Evolutionary conservation across 2,329 filamentous ascomycete genomes (phyloP).

Genomic region (Aspergillus hortae): DNA sequence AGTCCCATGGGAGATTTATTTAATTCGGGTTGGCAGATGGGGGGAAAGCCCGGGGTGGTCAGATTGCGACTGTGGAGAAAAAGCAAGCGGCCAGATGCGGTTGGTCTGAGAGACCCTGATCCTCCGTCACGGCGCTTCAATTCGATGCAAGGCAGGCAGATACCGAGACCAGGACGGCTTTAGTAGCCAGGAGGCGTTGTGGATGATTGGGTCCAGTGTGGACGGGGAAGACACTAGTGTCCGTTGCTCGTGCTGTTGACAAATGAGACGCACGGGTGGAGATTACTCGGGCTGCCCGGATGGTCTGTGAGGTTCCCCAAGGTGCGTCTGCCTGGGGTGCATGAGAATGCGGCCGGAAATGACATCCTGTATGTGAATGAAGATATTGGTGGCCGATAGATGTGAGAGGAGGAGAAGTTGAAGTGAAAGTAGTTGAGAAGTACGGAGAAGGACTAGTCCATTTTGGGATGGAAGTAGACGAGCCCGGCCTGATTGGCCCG

Average conservation of each 20-base stretch:
- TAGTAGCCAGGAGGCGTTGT: background rate
- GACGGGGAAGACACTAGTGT: background rate
- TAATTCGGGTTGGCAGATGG: too few species aligned
- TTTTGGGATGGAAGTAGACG: background rate
- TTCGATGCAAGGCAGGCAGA: too few species aligned
- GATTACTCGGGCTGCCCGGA: background rate
- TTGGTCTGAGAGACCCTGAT: background rate
- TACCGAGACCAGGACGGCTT: too few species aligned
- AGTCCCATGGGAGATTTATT: background rate
- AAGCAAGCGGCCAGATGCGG: background rate
- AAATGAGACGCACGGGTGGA: background rate
- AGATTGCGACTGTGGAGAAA: background rate
- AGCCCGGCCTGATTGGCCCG: background rate
- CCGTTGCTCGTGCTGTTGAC: background rate
- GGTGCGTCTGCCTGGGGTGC: background rate
- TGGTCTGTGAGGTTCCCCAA: background rate
- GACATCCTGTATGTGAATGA: background rate
- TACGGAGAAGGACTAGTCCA: background rate
- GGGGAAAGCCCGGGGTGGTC: too few species aligned
- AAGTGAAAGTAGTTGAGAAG: too few species aligned
- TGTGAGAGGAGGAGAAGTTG: too few species aligned
- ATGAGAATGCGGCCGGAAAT: background rate
- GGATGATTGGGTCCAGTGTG: background rate
- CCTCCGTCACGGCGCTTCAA: too few species aligned
- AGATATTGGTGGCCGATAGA: too few species aligned